These are phyloP conservation scores for Celoporthe dispersa DNA, from an alignment of 2,329 filamentous ascomycete species.

Conservation along the genomic window DNA sequence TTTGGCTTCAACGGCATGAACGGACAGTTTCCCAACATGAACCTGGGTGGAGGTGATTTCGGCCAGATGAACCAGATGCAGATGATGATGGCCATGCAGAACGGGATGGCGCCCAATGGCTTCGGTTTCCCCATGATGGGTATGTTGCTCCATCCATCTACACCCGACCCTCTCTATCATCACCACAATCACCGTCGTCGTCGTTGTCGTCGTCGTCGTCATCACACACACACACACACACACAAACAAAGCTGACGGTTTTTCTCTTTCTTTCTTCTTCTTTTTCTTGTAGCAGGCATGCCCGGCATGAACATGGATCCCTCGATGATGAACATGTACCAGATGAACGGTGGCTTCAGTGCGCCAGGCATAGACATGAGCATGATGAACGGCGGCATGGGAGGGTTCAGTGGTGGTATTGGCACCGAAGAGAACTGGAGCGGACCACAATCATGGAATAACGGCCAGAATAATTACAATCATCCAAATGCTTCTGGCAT, in stretches of 20 bases:
- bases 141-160: conserved; percentile 54
- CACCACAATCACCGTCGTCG: no score
- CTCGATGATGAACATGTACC: conserved; percentile 73
- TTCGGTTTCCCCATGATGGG: conserved; percentile 81
- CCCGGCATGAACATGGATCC: conserved; percentile 84
- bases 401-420: conserved; percentile 69
- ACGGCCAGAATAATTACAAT: conserved; percentile 88
- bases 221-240: conserved; percentile 33
- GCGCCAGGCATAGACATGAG: conserved; percentile 75
- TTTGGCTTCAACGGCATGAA: conserved; percentile 45
- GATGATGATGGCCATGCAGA: conserved; percentile 78
- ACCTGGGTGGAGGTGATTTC: conserved; percentile 68
- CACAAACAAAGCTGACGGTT: neutral
- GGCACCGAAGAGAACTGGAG: conserved; percentile 80
- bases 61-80: conserved; percentile 68
- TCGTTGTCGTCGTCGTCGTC: no score
- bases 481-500: conserved; percentile 82
- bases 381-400: conserved; percentile 81
- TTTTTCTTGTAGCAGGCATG: conserved; percentile 61
- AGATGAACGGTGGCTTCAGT: conserved; percentile 76
- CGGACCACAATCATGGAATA: conserved; percentile 81
- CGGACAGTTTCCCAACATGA: conserved; percentile 61
- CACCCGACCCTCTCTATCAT: no score
- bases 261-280: neutral
- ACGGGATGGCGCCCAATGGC: conserved; percentile 64